phyloP scores from a whole-genome alignment of 139 green algal species.

The Penium margaritaceum region DNA sequence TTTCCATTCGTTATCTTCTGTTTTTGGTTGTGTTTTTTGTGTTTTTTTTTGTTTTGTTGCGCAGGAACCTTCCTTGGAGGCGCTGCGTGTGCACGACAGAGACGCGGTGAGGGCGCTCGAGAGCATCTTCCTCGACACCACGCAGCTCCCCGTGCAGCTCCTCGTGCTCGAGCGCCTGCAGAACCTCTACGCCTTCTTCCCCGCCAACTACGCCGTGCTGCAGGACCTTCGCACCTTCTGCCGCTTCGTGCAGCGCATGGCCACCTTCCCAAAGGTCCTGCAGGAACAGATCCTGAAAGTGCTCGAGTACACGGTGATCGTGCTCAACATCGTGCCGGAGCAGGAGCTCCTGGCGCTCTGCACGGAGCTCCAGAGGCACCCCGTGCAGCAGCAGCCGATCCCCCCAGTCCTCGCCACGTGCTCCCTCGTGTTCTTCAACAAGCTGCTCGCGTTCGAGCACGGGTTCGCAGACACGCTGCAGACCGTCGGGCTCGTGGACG shows the following conservation, averaged over 20 bases:
- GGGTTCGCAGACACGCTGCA: constrained; percentile 26
- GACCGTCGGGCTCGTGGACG: constrained; percentile 28
- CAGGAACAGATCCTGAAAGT: constrained; percentile 36
- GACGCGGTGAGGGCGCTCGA: constrained; percentile 16
- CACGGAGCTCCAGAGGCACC: constrained; percentile 21
- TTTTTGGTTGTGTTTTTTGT: no score
- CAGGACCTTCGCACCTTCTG: constrained; percentile 23
- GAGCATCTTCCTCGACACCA: constrained; percentile 37
- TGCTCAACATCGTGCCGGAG: constrained; percentile 26
- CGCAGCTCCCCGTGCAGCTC: constrained; percentile 19
- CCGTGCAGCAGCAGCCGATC: constrained; percentile 11
- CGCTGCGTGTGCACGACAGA: not conserved
- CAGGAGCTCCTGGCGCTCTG: constrained; percentile 43
- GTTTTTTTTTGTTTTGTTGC: no score
- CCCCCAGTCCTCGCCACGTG: not conserved
- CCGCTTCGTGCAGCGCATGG: constrained; percentile 8
- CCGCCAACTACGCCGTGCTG: constrained; percentile 34
- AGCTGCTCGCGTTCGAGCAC: constrained; percentile 35
- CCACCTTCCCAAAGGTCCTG: not conserved
- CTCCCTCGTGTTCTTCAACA: constrained; percentile 28
- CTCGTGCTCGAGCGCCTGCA: constrained; percentile 40
- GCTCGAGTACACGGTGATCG: constrained; percentile 34
- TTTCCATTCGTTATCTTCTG: no score
- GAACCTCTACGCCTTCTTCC: constrained; percentile 12
- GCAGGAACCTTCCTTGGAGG: not conserved